Evolutionary conservation across 2,329 filamentous ascomycete species (phyloP).

Genomic region (Trichoderma sp.): DNA sequence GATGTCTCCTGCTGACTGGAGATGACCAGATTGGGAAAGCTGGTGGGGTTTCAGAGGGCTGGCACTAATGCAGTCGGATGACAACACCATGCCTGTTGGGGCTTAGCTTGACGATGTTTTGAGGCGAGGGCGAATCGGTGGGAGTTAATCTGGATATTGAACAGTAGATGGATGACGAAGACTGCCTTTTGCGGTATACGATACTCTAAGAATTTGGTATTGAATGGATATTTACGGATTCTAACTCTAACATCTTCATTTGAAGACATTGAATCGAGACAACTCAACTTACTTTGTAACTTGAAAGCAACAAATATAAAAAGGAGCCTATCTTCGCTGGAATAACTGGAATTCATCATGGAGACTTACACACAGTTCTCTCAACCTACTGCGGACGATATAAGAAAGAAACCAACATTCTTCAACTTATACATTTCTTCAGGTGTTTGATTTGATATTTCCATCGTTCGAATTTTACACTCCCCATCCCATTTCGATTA

Average conservation of each 20-base stretch:
- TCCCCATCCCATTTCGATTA: neutral
- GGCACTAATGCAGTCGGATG: constrained; percentile 15
- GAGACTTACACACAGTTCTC: neutral
- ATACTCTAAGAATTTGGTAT: neutral
- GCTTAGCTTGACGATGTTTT: neutral
- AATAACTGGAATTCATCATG: neutral
- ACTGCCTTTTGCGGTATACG: neutral
- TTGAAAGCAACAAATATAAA: neutral
- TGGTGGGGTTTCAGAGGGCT: neutral
- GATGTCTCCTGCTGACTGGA: constrained; percentile 13
- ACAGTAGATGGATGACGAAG: neutral
- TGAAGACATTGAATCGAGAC: neutral
- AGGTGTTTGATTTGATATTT: neutral
- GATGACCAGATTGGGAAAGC: constrained; percentile 1
- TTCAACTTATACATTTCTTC: neutral
- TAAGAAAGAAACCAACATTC: neutral
- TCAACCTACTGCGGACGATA: neutral
- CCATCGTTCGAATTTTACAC: neutral
- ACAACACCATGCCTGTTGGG: neutral
- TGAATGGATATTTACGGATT: neutral
- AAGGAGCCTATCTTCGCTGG: neutral
- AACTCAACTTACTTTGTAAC: neutral
- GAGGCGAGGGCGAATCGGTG: neutral
- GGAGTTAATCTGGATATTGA: neutral
- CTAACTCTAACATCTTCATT: neutral